A percentile compares a stretch with the other conserved stretches of the same genome.
Conservation (phyloP, 2,329 filamentous ascomycete species). For the Endocalyx cinctus region DNA sequence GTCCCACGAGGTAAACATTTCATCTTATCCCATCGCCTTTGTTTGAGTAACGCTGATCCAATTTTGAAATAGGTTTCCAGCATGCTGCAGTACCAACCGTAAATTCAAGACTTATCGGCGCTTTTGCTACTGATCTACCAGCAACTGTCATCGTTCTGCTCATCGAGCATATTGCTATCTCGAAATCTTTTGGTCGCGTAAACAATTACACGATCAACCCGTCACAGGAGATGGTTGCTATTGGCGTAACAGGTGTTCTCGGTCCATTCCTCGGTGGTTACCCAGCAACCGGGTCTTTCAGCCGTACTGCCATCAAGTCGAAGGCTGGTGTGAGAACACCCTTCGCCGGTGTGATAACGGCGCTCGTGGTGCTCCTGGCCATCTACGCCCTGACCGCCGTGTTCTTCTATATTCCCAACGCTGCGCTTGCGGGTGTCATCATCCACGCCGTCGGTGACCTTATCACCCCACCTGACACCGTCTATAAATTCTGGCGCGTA, state of each 20-base stretch:
- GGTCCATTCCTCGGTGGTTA: slow-evolving; percentile 91
- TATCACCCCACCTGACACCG: slow-evolving; percentile 82
- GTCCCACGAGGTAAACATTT: slow-evolving; percentile 66
- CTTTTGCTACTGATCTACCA: slow-evolving; percentile 70
- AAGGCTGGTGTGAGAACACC: slow-evolving; percentile 94
- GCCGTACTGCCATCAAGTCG: slow-evolving; percentile 92
- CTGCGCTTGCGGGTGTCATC: slow-evolving; percentile 80
- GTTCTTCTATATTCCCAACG: slow-evolving; percentile 89
- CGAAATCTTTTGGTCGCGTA: slow-evolving; percentile 91
- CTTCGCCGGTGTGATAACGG: slow-evolving; percentile 84
- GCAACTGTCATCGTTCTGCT: slow-evolving; percentile 89
- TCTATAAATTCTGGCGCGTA: slow-evolving; percentile 94
- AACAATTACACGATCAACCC: slow-evolving; percentile 97
- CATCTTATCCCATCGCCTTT: background rate
- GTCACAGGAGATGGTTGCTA: slow-evolving; percentile 92
- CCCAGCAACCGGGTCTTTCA: slow-evolving; percentile 92
- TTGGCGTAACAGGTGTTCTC: slow-evolving; percentile 84
- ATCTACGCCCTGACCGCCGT: slow-evolving; percentile 84
- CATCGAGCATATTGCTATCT: slow-evolving; percentile 95
- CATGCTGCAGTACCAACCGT: slow-evolving; percentile 70
- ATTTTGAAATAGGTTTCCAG: slow-evolving; percentile 63
- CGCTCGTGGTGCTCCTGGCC: slow-evolving; percentile 77
- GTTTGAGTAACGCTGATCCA: slow-evolving; percentile 15
- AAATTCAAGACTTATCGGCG: slow-evolving; percentile 58
- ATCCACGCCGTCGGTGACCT: slow-evolving; percentile 94